Evolutionary conservation across 2,329 filamentous ascomycete genomes (phyloP).

Genomic region (Gnomoniopsis sp.): DNA sequence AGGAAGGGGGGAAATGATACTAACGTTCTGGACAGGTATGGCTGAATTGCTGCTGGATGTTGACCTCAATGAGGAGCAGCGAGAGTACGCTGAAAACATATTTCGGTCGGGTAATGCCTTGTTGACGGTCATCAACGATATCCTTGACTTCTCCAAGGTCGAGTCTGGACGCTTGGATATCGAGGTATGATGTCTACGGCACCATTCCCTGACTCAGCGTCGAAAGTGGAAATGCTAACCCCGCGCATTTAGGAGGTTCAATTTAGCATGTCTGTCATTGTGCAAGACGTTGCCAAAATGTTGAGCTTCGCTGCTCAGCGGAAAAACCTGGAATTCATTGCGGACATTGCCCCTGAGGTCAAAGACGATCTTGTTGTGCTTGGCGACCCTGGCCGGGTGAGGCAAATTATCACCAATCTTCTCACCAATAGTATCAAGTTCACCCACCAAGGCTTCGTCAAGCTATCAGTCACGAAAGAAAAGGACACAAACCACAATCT

Average conservation of each 20-base stretch:
- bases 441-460: slow-evolving; percentile 65
- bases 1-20: background rate
- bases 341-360: slow-evolving; percentile 60
- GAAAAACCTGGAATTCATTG: slow-evolving; percentile 71
- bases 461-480: slow-evolving; percentile 61
- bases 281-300: slow-evolving; percentile 82
- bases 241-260: slow-evolving; percentile 9
- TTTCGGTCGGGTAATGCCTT: slow-evolving; percentile 57
- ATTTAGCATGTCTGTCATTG: slow-evolving; percentile 26
- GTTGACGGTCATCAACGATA: slow-evolving; percentile 61
- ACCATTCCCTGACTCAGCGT: background rate
- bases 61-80: slow-evolving; percentile 47
- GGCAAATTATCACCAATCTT: slow-evolving; percentile 61
- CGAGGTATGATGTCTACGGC: slow-evolving; percentile 29
- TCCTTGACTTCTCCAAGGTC: slow-evolving; percentile 64
- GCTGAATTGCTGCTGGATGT: slow-evolving; percentile 55
- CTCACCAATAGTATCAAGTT: slow-evolving; percentile 63
- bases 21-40: slow-evolving; percentile 28
- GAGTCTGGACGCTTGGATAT: slow-evolving; percentile 58
- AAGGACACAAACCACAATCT: slow-evolving; percentile 62
- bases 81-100: slow-evolving; percentile 54
- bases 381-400: slow-evolving; percentile 62
- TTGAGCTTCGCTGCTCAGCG: slow-evolving; percentile 79
- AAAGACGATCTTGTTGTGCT: slow-evolving; percentile 72
- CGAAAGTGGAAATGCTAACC: background rate